A percentile compares a stretch with the other conserved stretches of the same genome.
These are phyloP conservation scores for Miscanthus lutarioriparius DNA, from an alignment of 176 grass and related monocot species.

Conservation along the genomic window DNA sequence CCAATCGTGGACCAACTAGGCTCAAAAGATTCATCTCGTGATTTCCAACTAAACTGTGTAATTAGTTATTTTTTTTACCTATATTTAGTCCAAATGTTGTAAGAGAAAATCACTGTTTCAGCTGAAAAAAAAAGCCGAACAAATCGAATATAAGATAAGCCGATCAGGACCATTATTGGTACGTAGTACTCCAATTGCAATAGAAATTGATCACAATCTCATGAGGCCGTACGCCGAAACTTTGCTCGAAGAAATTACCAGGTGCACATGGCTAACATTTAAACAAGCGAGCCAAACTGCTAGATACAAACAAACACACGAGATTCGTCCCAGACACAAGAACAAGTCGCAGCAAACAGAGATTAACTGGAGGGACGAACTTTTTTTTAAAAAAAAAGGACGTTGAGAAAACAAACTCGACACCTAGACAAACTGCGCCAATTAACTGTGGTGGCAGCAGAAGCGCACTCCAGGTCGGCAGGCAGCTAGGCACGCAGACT, in stretches of 20 bases:
- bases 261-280: conserved; percentile 3
- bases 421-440: conserved; percentile 34
- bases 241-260: background rate
- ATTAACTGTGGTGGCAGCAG: background rate
- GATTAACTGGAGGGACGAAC: background rate
- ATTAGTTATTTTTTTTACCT: too few relatives aligned
- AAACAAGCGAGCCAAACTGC: conserved; percentile 8
- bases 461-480: background rate
- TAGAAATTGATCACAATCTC: too few relatives aligned
- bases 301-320: background rate
- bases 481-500: background rate
- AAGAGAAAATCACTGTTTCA: too few relatives aligned
- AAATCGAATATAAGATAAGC: too few relatives aligned
- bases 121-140: too few relatives aligned
- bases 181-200: too few relatives aligned
- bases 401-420: background rate
- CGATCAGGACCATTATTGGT: too few relatives aligned
- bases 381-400: background rate
- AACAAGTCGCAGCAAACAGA: background rate
- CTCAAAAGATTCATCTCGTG: too few relatives aligned
- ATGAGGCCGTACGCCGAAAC: background rate
- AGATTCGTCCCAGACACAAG: conserved; percentile 34
- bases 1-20: too few relatives aligned
- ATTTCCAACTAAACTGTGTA: too few relatives aligned
- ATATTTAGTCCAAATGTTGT: too few relatives aligned